Evolutionary conservation across 352 stramenopile species (phyloP), one percentile per base, ranked within the genome.

Genomic region (Globisporangium alternatum): DNA sequence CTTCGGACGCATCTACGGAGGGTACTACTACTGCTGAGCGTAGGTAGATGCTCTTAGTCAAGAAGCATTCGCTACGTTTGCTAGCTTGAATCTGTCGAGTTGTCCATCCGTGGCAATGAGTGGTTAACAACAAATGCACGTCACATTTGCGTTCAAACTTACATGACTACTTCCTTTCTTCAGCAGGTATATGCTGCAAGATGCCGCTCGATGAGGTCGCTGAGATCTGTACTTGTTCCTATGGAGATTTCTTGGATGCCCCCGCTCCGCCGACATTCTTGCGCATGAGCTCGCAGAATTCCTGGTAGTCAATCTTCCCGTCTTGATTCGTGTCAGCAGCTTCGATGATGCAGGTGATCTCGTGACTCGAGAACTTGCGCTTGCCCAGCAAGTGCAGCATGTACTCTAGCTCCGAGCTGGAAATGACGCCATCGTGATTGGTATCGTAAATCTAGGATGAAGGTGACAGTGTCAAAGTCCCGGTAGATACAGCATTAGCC

Each of bases 301-400:
- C 91, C 0, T 84, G 51, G 64, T 90, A 96, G 62, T 94, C 92
- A 57, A 97, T 96, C 28, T 85, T 81, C 35, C 88, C 85, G 53
- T 96, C 89, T 56, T 80, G 72, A 65, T 97, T 95, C 35, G 72
- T 81, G 64, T 97, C 91, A 0, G 91, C 86, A 0, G 75, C 68
- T 35, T 80, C 55, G 30, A 94, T 84, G 62, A 97, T 86, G 45
- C 85, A 80, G 12, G 68, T 53, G 31, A 78, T 74, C 53, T 91
- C 81, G 8, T 74, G 69, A 5, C 62, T 41, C 21, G 72, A 77
- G 31, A 89, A 76, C 37, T 67, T 65, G 15, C 77, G 70, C 25
- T 89, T 83, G n/a, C 82, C 71, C 8, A 92, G 65, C 31, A 91
- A 33, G 43, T 78, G 69, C 44, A 93, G 58, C 54, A 91, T 81